phyloP scores from a whole-genome alignment of 768 basidiomycete species.

The Tylopilus vinaceipallidus region DNA sequence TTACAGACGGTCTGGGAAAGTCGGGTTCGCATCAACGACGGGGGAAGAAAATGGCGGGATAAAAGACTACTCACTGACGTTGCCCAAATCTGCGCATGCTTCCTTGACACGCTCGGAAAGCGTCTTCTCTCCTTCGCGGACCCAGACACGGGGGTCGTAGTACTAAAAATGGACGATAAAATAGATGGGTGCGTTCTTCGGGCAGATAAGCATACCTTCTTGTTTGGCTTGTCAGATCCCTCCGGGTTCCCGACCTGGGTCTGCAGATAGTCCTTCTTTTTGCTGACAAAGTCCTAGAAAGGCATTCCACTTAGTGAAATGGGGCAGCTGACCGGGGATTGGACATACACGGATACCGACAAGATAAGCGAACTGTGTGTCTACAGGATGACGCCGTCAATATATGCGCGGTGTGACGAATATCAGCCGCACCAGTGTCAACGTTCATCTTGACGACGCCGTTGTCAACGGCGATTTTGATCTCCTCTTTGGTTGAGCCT shows the following conservation, averaged over 20 bases:
- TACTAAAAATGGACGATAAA: constrained; percentile 41
- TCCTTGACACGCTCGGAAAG: constrained; percentile 83
- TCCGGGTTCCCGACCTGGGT: constrained; percentile 97
- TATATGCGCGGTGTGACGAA: background rate
- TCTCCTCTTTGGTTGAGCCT: constrained; percentile 95
- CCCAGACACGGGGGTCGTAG: constrained; percentile 98
- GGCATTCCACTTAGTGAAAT: background rate
- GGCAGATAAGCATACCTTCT: constrained; percentile 64
- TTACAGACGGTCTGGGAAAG: constrained; percentile 25
- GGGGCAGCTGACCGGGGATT: background rate
- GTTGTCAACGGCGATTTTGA: constrained; percentile 82
- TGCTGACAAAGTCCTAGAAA: constrained; percentile 74
- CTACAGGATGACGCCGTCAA: constrained; percentile 29
- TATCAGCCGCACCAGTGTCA: constrained; percentile 61
- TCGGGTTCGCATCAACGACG: background rate
- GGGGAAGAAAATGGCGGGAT: background rate
- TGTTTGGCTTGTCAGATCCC: constrained; percentile 96
- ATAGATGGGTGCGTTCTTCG: background rate
- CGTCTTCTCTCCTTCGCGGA: constrained; percentile 97
- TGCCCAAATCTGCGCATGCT: constrained; percentile 90
- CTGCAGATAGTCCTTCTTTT: constrained; percentile 85
- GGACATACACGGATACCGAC: constrained; percentile 67
- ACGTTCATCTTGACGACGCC: constrained; percentile 99
- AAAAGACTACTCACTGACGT: constrained; percentile 42
- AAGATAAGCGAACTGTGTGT: constrained; percentile 92